Base-by-base conservation (phyloP, 2,329 filamentous ascomycete species). In the Pyrenochaeta sp. region DNA sequence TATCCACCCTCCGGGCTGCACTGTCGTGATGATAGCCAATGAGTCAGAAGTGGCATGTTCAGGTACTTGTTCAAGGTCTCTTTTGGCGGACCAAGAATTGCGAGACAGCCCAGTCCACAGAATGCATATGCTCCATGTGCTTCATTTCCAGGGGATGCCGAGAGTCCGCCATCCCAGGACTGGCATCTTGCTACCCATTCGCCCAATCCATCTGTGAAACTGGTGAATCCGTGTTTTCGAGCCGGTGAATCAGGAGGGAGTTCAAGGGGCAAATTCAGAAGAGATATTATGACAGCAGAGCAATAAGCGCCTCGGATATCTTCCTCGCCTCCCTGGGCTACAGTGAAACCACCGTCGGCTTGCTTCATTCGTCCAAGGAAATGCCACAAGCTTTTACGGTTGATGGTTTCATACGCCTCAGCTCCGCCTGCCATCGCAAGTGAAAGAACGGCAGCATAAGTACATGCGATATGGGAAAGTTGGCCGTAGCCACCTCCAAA, bases 71-170 rank as follows among this genome's bases (percentile, higher is more conserved):
- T 80, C 54, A 96, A 84, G 51, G 83, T 87, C 57, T 83, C 79
- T 68, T 88, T 81, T 43, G 94, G 93, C 43, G 86, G 80, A 63
- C 89, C 91, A 34, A 97, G 76, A 53, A 97, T 89, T 62, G 89
- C 87, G 41, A 99, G 81, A 72, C 90, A 95, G 41, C 88, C 94
- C 46, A 99, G 77, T 42, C 89, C 92, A 73, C 93, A 96, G 73
- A 97, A 97, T 18, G 93, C 90, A 75, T 97, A 99, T 53, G 90
- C 94, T 49, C 94, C 94, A 74, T 99, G 94, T 41, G 93, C 94
- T 79, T 99, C 94, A 53, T 88, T 86, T 47, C 87, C 87, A 38
- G 92, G 94, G 53, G 87, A 86, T 42, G 85, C 88, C 54, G 89
- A 92, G 58, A 99, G 91, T 35, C 94, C 94, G 53, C 94, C 94